Evolutionary conservation across 2,329 filamentous ascomycete genomes (phyloP).

Genomic region (Pseudogymnoascus destructans): DNA sequence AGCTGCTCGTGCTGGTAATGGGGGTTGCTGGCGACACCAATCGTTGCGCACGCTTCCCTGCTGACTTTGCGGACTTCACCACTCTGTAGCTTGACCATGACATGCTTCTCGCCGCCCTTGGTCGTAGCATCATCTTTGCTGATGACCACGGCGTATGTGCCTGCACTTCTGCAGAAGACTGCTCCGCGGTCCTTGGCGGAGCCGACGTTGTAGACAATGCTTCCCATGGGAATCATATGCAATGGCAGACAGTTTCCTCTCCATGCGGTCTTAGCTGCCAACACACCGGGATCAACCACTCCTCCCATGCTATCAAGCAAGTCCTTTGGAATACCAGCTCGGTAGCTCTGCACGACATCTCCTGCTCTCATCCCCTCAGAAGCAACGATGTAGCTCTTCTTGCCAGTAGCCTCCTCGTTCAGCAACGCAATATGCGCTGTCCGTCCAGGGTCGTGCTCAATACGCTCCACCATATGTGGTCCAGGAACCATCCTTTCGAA

Average conservation of each 20-base stretch:
- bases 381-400: constrained; percentile 86
- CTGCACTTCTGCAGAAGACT: constrained; percentile 89
- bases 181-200: constrained; percentile 59
- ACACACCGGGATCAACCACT: constrained; percentile 81
- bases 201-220: constrained; percentile 80
- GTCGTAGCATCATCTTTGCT: constrained; percentile 71
- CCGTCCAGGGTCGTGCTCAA: constrained; percentile 90
- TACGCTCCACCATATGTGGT: constrained; percentile 77
- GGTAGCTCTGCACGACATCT: constrained; percentile 85
- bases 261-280: constrained; percentile 88
- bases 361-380: constrained; percentile 86
- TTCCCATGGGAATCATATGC: constrained; percentile 93
- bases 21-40: constrained; percentile 87
- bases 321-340: constrained; percentile 74
- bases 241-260: constrained; percentile 89
- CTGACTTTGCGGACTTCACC: constrained; percentile 83
- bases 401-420: constrained; percentile 57
- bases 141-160: constrained; percentile 78
- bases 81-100: constrained; percentile 78
- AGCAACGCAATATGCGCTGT: constrained; percentile 87
- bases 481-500: constrained; percentile 69
- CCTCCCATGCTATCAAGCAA: constrained; percentile 88
- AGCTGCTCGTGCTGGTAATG: constrained; percentile 83
- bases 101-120: constrained; percentile 56
- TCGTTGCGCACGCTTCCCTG: constrained; percentile 86